A percentile compares a stretch with the other conserved stretches of the same genome.
These are phyloP conservation scores for Neopestalotiopsis clavispora DNA, from an alignment of 2,329 filamentous ascomycete genomes.

Conservation along the genomic window DNA sequence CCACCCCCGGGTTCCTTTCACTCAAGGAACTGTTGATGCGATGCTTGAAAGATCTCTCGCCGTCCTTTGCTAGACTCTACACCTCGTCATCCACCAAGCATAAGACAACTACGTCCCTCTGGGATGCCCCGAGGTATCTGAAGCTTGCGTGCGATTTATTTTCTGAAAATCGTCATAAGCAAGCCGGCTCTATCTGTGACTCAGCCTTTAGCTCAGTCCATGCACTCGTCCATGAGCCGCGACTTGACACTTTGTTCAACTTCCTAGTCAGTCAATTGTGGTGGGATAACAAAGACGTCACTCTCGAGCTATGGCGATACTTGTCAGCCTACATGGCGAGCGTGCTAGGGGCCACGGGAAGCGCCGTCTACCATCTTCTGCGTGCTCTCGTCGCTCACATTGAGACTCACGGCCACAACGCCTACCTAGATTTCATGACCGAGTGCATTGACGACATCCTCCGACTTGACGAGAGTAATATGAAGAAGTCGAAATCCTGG, in stretches of 20 bases:
- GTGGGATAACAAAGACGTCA: conserved; percentile 14
- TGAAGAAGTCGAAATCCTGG: neutral
- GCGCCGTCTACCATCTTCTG: conserved; percentile 10
- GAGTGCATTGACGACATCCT: conserved; percentile 16
- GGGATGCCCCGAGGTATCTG: conserved; percentile 9
- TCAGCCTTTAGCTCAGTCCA: conserved; percentile 8
- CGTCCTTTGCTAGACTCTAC: neutral
- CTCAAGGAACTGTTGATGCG: conserved; percentile 11
- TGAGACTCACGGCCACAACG: conserved; percentile 2
- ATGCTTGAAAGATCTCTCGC: conserved; percentile 2
- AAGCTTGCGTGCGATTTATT: conserved; percentile 13
- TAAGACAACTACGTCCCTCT: neutral
- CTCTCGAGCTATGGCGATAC: conserved; percentile 16
- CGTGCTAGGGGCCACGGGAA: neutral
- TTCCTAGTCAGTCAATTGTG: conserved; percentile 16
- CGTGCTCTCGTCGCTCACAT: neutral
- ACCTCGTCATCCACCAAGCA: neutral
- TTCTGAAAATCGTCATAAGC: conserved; percentile 11
- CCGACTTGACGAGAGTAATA: neutral
- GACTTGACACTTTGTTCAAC: conserved; percentile 16
- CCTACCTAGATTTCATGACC: conserved; percentile 14
- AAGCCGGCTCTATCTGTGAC: conserved; percentile 14
- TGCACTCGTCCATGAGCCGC: neutral
- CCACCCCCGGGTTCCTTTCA: neutral
- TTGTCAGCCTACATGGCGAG: conserved; percentile 13